Evolutionary conservation across 2,329 filamentous ascomycete genomes (phyloP).

Genomic region (Pseudogymnoascus sp.): DNA sequence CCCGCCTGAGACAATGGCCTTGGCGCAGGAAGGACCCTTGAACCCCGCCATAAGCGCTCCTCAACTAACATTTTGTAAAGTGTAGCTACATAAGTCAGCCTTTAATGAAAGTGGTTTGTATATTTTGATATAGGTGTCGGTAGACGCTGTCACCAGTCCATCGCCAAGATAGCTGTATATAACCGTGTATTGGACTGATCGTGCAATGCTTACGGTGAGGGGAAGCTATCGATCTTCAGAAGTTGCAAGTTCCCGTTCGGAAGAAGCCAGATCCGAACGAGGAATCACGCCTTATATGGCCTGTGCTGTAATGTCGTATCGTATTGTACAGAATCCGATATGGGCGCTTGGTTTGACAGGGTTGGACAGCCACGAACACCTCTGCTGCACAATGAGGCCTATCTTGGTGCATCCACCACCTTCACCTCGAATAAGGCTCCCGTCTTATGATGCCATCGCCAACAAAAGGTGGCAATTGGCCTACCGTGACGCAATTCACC

Average conservation of each 20-base stretch:
- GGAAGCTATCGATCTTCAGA: background rate
- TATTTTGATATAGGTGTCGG: background rate
- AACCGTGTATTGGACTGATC: background rate
- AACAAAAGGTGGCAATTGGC: background rate
- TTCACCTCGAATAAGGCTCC: background rate
- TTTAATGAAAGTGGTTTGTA: background rate
- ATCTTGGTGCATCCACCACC: background rate
- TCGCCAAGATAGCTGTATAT: too few species aligned
- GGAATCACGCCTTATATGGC: background rate
- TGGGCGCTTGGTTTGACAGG: background rate
- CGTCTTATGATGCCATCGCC: background rate
- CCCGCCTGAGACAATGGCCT: background rate
- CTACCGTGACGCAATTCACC: background rate
- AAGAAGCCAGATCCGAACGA: background rate
- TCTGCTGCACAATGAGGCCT: background rate
- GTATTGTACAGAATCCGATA: background rate
- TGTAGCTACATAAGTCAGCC: background rate
- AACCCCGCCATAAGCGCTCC: background rate
- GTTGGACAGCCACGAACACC: background rate
- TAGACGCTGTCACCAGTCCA: background rate
- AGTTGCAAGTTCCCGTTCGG: background rate
- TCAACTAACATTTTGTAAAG: background rate
- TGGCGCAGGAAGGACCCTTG: background rate
- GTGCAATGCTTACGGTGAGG: background rate
- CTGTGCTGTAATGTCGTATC: background rate